Evolutionary conservation across 2,329 filamentous ascomycete genomes (phyloP), one percentile per base, ranked within the genome.

Genomic region (Lasiodiplodia citricola): DNA sequence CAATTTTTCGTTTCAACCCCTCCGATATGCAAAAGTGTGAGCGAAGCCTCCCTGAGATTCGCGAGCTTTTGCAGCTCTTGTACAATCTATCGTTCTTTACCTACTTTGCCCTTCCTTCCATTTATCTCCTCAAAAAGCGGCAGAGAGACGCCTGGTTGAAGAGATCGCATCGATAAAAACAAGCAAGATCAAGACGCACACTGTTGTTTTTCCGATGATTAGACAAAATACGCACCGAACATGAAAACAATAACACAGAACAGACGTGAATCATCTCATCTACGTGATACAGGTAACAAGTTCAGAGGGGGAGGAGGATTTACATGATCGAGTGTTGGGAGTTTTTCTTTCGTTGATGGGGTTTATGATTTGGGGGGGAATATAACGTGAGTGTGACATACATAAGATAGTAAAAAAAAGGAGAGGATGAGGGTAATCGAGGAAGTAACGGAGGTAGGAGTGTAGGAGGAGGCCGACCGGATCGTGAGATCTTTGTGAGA

Each of bases 221-320:
- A 11, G 10, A 47, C n/a, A 21, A 4, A 18, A 47, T 47, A 21
- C 44, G n/a, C 44, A 21, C 18, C 44, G 44, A 47, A n/a, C 44
- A 47, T 21, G 44, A 14, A 47, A 18, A 10, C 44, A 47, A 47
- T 47, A 18, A 47, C 44, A 47, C 44, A 18, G n/a, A 47, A 31
- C 16, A n/a, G 41, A 51, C 58, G 41, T 63, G 58, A 51, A 63
- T 63, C 58, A 63, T 63, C 58, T 63, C 58, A 63, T 63, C 58
- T 63, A 63, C 58, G 35, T 63, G 58, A 63, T 63, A 63, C 58
- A 51, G 41, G 50, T 63, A 63, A 23, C 28, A 60, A 60, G 31
- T 18, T 21, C n/a, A 47, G 44, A 47, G 44, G n/a, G n/a, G 44
- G n/a, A 47, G 18, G 54, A 56, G 18, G 54, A 35, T 35, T 56